These are phyloP conservation scores for Leavenworthia alabamica DNA, from an alignment of 345 rosid genomes.

Conservation along the genomic window DNA sequence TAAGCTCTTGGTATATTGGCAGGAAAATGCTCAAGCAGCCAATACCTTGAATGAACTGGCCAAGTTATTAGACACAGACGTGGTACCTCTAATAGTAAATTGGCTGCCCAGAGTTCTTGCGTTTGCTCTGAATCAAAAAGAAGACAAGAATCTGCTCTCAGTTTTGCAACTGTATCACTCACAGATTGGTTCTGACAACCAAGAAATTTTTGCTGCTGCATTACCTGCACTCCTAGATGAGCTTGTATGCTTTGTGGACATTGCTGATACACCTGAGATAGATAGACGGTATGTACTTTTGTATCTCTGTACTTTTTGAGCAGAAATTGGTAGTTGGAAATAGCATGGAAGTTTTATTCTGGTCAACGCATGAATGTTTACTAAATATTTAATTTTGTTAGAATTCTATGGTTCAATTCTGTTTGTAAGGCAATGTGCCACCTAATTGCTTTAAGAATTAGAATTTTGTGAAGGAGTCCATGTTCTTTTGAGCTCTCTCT, in stretches of 20 bases:
- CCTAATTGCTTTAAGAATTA: background rate
- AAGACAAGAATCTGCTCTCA: slow-evolving; percentile 54
- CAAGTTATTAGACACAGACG: slow-evolving; percentile 58
- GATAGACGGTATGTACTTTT: slow-evolving; percentile 55
- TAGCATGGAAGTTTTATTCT: slow-evolving; percentile 16
- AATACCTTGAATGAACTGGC: slow-evolving; percentile 60
- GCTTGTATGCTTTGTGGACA: slow-evolving; percentile 80
- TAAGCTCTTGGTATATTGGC: slow-evolving; percentile 78
- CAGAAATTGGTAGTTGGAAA: slow-evolving; percentile 3
- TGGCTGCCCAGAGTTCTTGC: slow-evolving; percentile 95
- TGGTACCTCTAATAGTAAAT: slow-evolving; percentile 68
- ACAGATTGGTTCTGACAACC: slow-evolving; percentile 75
- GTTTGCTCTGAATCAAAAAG: slow-evolving; percentile 70
- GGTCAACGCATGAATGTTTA: too few species aligned
- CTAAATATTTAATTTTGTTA: background rate
- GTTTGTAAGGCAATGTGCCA: too few species aligned
- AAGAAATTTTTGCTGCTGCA: slow-evolving; percentile 89
- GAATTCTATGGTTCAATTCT: background rate
- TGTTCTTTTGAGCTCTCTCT: slow-evolving; percentile 3
- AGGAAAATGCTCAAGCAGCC: slow-evolving; percentile 55
- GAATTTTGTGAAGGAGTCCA: background rate
- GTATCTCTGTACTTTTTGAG: too few species aligned
- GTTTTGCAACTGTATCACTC: slow-evolving; percentile 76
- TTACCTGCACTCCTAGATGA: slow-evolving; percentile 90
- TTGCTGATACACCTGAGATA: slow-evolving; percentile 62